Evolutionary conservation across 2,329 filamentous ascomycete species (phyloP).

Genomic region (Fusarium solani-melongenae): DNA sequence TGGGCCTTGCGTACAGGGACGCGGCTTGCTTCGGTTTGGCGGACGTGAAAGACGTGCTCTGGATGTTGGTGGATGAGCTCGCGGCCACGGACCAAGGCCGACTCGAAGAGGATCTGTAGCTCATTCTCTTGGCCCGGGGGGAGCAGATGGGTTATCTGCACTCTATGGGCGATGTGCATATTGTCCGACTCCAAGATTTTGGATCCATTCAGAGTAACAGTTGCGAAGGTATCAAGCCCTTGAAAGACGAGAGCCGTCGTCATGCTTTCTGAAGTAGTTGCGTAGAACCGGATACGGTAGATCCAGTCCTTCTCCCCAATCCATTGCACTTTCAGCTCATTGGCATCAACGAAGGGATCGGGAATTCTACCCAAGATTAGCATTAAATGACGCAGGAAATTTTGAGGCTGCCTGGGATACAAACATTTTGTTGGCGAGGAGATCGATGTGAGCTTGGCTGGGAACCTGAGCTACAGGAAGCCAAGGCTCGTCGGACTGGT

Average conservation of each 20-base stretch:
- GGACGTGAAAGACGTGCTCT: conserved; percentile 36
- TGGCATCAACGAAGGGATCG: conserved; percentile 75
- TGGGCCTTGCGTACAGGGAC: conserved; percentile 67
- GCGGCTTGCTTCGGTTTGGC: not conserved
- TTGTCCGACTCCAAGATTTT: conserved; percentile 68
- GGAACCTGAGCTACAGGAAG: not conserved
- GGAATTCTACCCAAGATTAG: conserved; percentile 51
- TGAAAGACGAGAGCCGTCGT: conserved; percentile 65
- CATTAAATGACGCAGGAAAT: not conserved
- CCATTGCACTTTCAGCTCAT: conserved; percentile 73
- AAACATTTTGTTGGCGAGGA: conserved; percentile 61
- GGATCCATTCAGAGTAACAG: conserved; percentile 64
- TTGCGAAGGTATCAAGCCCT: conserved; percentile 73
- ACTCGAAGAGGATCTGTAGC: conserved; percentile 50
- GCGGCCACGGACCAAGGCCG: conserved; percentile 53
- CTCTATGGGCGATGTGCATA: conserved; percentile 71
- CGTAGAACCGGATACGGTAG: conserved; percentile 60
- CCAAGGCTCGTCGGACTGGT: not conserved
- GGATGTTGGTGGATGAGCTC: conserved; percentile 50
- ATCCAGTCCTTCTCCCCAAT: conserved; percentile 74
- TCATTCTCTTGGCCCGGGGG: conserved; percentile 52
- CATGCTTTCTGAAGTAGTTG: not conserved
- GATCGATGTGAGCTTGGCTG: conserved; percentile 49
- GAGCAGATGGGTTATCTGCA: conserved; percentile 64
- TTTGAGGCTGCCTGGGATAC: not conserved